Evolutionary conservation across 805 yeast species (phyloP).

Genomic region (Yarrowia bubula): DNA sequence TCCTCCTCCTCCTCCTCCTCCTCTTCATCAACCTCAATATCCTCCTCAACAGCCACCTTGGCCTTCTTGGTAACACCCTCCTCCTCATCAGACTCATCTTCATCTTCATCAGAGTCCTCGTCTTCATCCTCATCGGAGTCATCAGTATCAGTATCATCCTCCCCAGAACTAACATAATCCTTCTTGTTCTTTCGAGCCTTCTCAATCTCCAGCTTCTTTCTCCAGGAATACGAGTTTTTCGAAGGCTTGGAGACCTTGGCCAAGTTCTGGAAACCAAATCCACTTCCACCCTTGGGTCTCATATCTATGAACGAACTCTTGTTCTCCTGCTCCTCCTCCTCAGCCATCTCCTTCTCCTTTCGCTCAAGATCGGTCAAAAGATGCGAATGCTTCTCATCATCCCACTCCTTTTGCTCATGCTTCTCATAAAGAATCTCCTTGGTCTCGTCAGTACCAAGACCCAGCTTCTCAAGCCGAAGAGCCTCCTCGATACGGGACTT

Average conservation of each 20-base stretch:
- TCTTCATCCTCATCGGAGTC: constrained; percentile 29
- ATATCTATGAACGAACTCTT: constrained; percentile 62
- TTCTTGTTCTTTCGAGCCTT: constrained; percentile 37
- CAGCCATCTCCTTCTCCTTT: constrained; percentile 22
- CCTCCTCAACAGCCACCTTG: constrained; percentile 7
- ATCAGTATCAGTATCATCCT: constrained; percentile 29
- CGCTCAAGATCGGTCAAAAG: constrained; percentile 25
- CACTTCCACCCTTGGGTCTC: constrained; percentile 55
- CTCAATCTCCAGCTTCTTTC: constrained; percentile 50
- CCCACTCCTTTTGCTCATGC: constrained; percentile 63
- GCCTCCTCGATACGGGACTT: constrained; percentile 75
- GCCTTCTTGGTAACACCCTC: constrained; percentile 6
- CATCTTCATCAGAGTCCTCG: constrained; percentile 31
- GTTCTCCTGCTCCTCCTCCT: constrained; percentile 29
- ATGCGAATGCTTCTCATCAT: constrained; percentile 34
- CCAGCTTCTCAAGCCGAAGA: constrained; percentile 64
- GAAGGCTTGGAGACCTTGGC: constrained; percentile 32
- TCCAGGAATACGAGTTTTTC: constrained; percentile 74
- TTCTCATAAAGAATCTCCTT: constrained; percentile 67
- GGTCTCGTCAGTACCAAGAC: constrained; percentile 63
- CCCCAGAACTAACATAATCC: constrained; percentile 30
- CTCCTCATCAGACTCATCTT: constrained; percentile 32
- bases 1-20: constrained; percentile 36
- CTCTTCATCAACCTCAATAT: constrained; percentile 25
- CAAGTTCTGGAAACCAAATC: constrained; percentile 49